These are phyloP conservation scores for Arxiozyma telluris DNA, from an alignment of 1,139 yeast species.

Conservation along the genomic window DNA sequence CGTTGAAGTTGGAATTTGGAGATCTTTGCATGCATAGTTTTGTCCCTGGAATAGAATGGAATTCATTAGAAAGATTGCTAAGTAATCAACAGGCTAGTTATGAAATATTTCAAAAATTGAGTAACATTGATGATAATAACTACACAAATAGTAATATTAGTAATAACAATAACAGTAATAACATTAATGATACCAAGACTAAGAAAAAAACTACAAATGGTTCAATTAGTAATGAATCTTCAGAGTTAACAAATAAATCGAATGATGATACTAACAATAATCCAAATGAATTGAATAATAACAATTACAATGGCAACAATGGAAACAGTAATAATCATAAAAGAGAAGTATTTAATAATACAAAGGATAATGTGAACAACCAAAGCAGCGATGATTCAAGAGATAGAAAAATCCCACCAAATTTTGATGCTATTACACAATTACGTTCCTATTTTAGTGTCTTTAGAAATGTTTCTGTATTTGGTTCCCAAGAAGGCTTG, in stretches of 20 bases:
- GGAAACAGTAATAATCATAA: no score
- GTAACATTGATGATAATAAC: slow-evolving; percentile 35
- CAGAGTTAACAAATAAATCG: background rate
- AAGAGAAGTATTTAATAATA: no score
- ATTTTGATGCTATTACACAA: slow-evolving; percentile 23
- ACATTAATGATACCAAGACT: background rate
- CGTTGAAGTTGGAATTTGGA: slow-evolving; percentile 60
- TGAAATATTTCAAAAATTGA: slow-evolving; percentile 2
- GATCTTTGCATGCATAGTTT: slow-evolving; percentile 47
- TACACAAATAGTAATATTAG: background rate
- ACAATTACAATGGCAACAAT: background rate
- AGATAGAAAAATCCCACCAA: slow-evolving; percentile 4
- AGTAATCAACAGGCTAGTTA: slow-evolving; percentile 14
- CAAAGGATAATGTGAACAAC: background rate
- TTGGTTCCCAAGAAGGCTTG: slow-evolving; percentile 55
- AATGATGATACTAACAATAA: background rate
- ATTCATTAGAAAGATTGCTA: slow-evolving; percentile 29
- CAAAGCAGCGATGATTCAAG: background rate
- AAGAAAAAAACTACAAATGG: background rate
- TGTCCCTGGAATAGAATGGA: slow-evolving; percentile 40
- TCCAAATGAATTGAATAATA: background rate
- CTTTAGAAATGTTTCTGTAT: slow-evolving; percentile 38
- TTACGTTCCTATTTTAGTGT: slow-evolving; percentile 34
- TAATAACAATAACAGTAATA: background rate
- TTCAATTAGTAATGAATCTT: background rate